Evolutionary conservation across 257 asterid species (phyloP).

Genomic region (Solanum bulbocastanum): DNA sequence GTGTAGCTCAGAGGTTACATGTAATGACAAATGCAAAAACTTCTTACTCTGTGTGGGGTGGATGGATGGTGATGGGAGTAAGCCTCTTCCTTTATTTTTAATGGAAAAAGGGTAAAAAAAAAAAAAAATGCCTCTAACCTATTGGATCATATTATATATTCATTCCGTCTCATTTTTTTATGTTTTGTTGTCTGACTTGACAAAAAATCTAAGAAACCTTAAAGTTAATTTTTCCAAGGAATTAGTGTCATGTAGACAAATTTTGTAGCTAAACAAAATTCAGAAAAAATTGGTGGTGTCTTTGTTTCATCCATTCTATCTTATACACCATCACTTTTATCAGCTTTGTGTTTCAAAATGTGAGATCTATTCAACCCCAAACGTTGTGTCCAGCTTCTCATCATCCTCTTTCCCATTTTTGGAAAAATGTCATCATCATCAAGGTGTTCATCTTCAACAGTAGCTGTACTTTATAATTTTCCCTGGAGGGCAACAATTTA

Average conservation of each 20-base stretch:
- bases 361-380: constrained; percentile 45
- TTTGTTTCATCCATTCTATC: not conserved
- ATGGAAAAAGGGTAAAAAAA: not conserved
- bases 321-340: not conserved
- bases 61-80: not conserved
- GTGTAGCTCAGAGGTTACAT: not conserved
- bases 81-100: not conserved
- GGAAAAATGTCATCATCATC: constrained; percentile 23
- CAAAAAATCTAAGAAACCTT: too few relatives aligned
- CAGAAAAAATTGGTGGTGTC: not conserved
- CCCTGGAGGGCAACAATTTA: constrained; percentile 41
- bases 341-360: constrained; percentile 22
- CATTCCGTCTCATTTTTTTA: not conserved
- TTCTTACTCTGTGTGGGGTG: not conserved
- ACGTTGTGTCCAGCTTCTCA: constrained; percentile 58
- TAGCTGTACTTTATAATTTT: constrained; percentile 22
- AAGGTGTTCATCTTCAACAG: constrained; percentile 64
- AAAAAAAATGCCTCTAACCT: not conserved
- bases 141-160: not conserved
- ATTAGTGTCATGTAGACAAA: not conserved
- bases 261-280: not conserved
- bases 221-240: not conserved
- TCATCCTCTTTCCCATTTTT: not conserved
- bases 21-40: not conserved
- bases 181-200: not conserved